Conservation (phyloP, 2,329 filamentous ascomycete genomes). For the Boeremia lycopersici region DNA sequence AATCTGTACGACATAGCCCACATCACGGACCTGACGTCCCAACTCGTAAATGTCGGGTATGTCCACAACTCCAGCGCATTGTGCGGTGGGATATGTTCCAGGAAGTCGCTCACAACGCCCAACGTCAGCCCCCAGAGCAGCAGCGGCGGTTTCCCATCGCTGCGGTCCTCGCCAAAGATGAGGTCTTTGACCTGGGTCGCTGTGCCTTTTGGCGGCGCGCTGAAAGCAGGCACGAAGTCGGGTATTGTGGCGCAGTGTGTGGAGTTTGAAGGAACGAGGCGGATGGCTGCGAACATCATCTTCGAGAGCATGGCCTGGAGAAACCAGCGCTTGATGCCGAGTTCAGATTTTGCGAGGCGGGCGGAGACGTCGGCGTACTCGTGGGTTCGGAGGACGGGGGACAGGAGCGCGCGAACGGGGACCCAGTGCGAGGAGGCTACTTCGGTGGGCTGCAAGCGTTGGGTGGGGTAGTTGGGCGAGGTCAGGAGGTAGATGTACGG, state of each 20-base stretch:
- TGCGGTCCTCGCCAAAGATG: conserved; percentile 30
- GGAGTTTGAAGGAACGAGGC: conserved; percentile 66
- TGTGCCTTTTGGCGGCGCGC: conserved; percentile 14
- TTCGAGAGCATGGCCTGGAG: conserved; percentile 64
- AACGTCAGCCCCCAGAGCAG: conserved; percentile 73
- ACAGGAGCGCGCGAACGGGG: conserved; percentile 65
- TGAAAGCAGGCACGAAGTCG: conserved; percentile 52
- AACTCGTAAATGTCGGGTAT: conserved; percentile 70
- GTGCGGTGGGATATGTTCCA: conserved; percentile 69
- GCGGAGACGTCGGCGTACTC: conserved; percentile 69
- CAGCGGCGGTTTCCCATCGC: conserved; percentile 54
- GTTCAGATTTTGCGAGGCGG: conserved; percentile 63
- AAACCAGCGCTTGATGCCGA: conserved; percentile 60
- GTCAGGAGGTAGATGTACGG: conserved; percentile 71
- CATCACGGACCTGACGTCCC: conserved; percentile 65
- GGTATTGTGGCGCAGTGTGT: conserved; percentile 61
- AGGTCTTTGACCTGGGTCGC: conserved; percentile 24
- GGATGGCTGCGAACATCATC: conserved; percentile 72
- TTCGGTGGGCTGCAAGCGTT: conserved; percentile 70
- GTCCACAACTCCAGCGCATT: conserved; percentile 68
- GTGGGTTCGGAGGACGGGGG: conserved; percentile 63
- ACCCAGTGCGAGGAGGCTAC: conserved; percentile 74
- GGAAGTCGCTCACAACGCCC: conserved; percentile 69
- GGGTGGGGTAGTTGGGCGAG: conserved; percentile 59
- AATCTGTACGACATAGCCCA: conserved; percentile 65